These are phyloP conservation scores for Oldenlandia corymbosa DNA, from an alignment of 257 asterid genomes.

Conservation along the genomic window DNA sequence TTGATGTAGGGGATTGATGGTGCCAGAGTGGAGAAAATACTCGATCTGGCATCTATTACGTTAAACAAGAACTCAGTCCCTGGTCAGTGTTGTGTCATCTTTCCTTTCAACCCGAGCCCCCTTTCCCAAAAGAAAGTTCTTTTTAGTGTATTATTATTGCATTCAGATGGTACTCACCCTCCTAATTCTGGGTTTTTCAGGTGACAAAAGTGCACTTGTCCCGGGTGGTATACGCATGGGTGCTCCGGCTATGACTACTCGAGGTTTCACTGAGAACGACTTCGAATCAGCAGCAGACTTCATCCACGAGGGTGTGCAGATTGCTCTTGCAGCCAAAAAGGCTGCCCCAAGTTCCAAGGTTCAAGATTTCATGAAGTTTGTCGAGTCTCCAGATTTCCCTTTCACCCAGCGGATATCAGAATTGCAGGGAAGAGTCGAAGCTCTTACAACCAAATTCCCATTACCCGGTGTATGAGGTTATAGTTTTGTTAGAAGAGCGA, in stretches of 20 bases:
- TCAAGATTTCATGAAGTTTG: conserved; percentile 74
- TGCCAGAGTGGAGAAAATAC: conserved; percentile 90
- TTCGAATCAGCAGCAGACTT: conserved; percentile 65
- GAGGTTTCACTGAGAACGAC: conserved; percentile 73
- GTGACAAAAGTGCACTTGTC: conserved; percentile 86
- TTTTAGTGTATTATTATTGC: neutral
- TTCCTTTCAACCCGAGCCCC: neutral
- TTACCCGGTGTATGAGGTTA: conserved; percentile 67
- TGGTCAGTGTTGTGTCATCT: conserved; percentile 39
- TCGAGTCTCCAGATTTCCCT: conserved; percentile 54
- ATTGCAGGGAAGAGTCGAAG: conserved; percentile 62
- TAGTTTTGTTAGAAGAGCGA: neutral
- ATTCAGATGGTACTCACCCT: too few species aligned
- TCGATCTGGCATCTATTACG: conserved; percentile 91
- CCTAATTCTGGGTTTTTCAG: conserved; percentile 22
- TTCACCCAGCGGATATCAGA: conserved; percentile 48
- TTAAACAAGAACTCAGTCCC: conserved; percentile 95
- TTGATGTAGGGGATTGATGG: conserved; percentile 73
- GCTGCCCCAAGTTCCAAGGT: conserved; percentile 61
- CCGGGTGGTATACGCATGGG: conserved; percentile 98
- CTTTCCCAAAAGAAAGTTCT: neutral
- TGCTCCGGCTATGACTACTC: conserved; percentile 89
- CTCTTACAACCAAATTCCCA: conserved; percentile 64
- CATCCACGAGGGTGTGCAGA: conserved; percentile 86
- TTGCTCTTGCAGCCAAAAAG: conserved; percentile 67